Conservation (phyloP, 192 early-diverging fungal species). For the Entomortierella lignicola region DNA sequence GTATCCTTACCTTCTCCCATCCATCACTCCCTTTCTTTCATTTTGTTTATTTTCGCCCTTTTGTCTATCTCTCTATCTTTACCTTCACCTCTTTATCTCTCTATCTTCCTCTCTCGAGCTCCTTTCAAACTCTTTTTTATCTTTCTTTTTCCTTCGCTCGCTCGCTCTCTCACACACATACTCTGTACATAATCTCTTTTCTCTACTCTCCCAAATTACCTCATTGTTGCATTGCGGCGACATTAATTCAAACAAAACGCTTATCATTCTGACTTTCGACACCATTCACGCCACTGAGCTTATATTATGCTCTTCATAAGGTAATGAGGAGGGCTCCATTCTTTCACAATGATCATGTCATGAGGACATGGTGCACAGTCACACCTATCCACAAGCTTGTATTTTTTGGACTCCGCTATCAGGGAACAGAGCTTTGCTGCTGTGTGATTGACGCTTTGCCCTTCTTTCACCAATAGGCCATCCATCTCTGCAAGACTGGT, state of each 20-base stretch:
- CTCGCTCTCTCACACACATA: no score
- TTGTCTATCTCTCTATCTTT: no score
- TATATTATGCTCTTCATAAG: conserved; percentile 5
- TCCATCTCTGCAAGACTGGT: conserved; percentile 33
- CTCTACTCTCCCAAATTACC: background rate
- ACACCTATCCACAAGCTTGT: background rate
- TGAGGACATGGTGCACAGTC: background rate
- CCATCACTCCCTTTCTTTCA: no score
- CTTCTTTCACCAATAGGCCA: conserved; percentile 7
- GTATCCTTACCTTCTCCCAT: no score
- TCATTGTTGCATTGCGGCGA: conserved; percentile 1
- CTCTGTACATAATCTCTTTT: no score
- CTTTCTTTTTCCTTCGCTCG: no score
- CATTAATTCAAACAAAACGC: no score
- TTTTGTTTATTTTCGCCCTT: no score
- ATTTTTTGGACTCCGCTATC: background rate
- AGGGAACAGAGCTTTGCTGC: background rate
- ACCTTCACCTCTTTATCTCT: no score
- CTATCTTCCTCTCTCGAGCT: no score
- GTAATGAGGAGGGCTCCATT: background rate
- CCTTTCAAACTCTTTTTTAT: no score
- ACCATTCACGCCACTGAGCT: conserved; percentile 14
- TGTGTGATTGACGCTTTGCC: background rate
- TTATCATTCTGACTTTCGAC: no score
- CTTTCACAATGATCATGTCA: background rate